Conservation (phyloP, 495 filamentous ascomycete genomes). For the Tuber magnatum region DNA sequence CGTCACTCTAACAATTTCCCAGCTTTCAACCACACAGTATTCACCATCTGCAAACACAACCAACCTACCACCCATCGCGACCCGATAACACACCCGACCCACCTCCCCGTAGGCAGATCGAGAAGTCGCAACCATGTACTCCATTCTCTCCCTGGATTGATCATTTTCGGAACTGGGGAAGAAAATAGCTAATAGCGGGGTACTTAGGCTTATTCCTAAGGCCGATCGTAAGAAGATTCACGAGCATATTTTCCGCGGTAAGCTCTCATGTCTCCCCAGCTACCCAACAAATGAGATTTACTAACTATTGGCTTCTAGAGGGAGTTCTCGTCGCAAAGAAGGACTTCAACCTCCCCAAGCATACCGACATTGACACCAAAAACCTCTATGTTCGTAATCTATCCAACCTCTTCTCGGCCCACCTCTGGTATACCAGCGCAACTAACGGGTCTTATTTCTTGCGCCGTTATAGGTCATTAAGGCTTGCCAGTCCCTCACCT, state of each 20-base stretch:
- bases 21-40: conserved; percentile 18
- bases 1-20: conserved; percentile 28
- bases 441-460: neutral
- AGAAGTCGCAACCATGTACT: conserved; percentile 35
- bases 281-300: conserved; percentile 8
- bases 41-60: conserved; percentile 28
- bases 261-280: conserved; percentile 42
- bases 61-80: conserved; percentile 22
- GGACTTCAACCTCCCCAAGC: conserved; percentile 91
- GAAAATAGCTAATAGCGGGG: conserved; percentile 18
- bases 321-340: conserved; percentile 98
- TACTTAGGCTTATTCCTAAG: conserved; percentile 89
- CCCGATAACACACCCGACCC: conserved; percentile 29
- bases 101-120: conserved; percentile 28
- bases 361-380: conserved; percentile 93
- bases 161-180: neutral
- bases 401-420: conserved; percentile 5
- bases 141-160: conserved; percentile 9
- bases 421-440: conserved; percentile 12
- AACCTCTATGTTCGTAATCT: conserved; percentile 66
- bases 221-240: conserved; percentile 99
- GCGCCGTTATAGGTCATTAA: conserved; percentile 68
- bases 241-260: conserved; percentile 98
- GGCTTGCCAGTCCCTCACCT: conserved; percentile 93
- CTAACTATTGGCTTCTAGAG: conserved; percentile 50